Evolutionary conservation across 1,139 yeast genomes (phyloP).

Genomic region (Pichiaceae sp.): DNA sequence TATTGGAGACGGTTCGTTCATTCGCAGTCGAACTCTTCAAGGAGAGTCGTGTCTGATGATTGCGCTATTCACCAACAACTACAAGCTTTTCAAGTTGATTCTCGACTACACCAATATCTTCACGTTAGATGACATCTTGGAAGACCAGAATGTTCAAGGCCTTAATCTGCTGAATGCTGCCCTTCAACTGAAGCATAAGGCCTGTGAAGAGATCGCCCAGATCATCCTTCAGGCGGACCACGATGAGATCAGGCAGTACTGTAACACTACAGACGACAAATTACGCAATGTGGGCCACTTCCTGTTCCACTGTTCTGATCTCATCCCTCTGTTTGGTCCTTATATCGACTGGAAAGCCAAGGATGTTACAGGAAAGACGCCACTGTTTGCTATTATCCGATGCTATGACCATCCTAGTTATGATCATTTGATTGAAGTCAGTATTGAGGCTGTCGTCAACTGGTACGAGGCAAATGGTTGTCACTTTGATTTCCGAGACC

Average conservation of each 20-base stretch:
- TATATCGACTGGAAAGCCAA: conserved; percentile 62
- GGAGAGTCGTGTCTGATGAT: conserved; percentile 66
- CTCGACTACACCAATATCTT: conserved; percentile 40
- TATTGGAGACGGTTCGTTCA: conserved; percentile 31
- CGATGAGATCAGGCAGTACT: conserved; percentile 32
- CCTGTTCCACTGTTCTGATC: conserved; percentile 47
- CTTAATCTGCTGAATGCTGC: conserved; percentile 56
- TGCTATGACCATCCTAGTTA: conserved; percentile 77
- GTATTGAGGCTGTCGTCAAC: conserved; percentile 36
- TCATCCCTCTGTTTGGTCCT: conserved; percentile 48
- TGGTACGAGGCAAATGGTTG: conserved; percentile 29
- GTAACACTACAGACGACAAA: conserved; percentile 41
- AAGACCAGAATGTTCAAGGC: conserved; percentile 46
- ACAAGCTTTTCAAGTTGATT: conserved; percentile 37
- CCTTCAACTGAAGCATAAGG: conserved; percentile 43
- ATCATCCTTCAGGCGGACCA: conserved; percentile 37
- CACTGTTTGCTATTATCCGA: conserved; percentile 66
- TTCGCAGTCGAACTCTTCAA: conserved; percentile 43
- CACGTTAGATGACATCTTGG: conserved; percentile 57
- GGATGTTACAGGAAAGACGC: conserved; percentile 70
- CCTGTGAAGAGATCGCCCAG: conserved; percentile 39
- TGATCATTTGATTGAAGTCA: conserved; percentile 35
- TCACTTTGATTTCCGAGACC: conserved; percentile 42
- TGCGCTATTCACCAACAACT: conserved; percentile 38
- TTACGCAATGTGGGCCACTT: conserved; percentile 68